Base-by-base conservation (phyloP, 306 rosid species). In the Vachellia pachyceras region DNA sequence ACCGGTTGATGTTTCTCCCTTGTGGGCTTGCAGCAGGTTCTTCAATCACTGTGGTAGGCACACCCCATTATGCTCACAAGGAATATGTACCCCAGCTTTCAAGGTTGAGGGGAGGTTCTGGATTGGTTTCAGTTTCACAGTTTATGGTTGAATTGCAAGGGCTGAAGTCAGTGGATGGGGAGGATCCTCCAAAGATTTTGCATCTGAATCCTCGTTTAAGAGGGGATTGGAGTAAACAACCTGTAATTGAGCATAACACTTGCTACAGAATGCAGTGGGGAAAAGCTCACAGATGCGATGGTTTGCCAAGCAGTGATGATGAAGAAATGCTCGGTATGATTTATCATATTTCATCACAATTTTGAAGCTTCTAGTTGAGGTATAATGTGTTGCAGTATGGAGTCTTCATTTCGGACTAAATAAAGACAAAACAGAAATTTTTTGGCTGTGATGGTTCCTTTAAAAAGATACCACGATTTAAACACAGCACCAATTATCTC, bases 201-300 rank as follows among this genome's bases (percentile, higher is more conserved):
- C 99, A 96, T 83, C 78, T 96, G 86, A 96, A 93, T 87, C 98
- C 99, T 70, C 93, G 97, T 49, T 57, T 96, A 75, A 93, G 84
- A 83, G 98, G 98, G 49, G 99, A 96, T 84, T 90, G 97, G 97
- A 96, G 99, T 79, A 90, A 73, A 77, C 90, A 55, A 10, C 91
- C 98, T 0, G 97, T 93, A 84, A 92, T 96, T 76, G 99, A 96
- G 89, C 98, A 92, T 84, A 95, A 95, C 78, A 95, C 98, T 6
- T 95, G 99, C 84, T 95, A 95, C 75, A 88, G 98, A 75, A 95
- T 95, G 99, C 99, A 93, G 74, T 95, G 99, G 98, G 99, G 98
- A 84, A 67, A 88, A 61, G 91, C 94, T 79, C 98, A 96, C 83
- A 93, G 98, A 60, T 96, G 99, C 80, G 98, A 96, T 35, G 97